phyloP scores from a whole-genome alignment of 345 rosid genomes.

The Linum tenue region DNA sequence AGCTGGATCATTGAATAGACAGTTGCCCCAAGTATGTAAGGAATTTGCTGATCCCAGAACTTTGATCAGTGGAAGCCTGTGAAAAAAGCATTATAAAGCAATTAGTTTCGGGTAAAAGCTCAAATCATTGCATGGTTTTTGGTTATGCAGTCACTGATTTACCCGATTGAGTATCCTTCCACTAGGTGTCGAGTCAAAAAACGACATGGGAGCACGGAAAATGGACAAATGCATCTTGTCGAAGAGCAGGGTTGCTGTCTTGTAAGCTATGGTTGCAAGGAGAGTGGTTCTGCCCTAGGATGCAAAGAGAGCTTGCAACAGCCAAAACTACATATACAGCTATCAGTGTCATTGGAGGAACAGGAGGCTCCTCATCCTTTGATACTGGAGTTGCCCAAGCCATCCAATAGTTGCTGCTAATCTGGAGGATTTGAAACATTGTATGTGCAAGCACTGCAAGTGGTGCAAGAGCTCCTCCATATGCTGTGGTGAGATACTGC shows the following conservation, averaged over 20 bases:
- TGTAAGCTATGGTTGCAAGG: conserved; percentile 49
- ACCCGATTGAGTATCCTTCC: conserved; percentile 67
- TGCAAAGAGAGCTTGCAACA: conserved; percentile 49
- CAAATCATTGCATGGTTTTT: background rate
- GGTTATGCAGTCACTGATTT: conserved; percentile 6
- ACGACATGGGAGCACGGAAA: conserved; percentile 71
- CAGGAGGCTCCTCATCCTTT: conserved; percentile 39
- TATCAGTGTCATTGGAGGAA: conserved; percentile 35
- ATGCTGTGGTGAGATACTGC: conserved; percentile 56
- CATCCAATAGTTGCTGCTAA: conserved; percentile 86
- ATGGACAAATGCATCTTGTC: conserved; percentile 55
- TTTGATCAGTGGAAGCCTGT: conserved; percentile 84
- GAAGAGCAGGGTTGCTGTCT: conserved; percentile 62
- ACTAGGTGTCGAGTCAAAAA: conserved; percentile 80
- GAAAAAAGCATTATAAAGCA: conserved; percentile 2
- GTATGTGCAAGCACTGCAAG: conserved; percentile 50
- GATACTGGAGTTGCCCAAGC: conserved; percentile 73
- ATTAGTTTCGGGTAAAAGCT: background rate
- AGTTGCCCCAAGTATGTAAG: conserved; percentile 32
- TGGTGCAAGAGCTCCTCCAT: conserved; percentile 70
- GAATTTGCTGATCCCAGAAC: conserved; percentile 46
- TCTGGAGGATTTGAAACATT: conserved; percentile 59
- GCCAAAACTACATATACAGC: conserved; percentile 49
- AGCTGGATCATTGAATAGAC: conserved; percentile 51
- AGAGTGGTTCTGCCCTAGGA: conserved; percentile 42